Percentiles rank a stretch among this genome's conserved stretches.
Conservation (phyloP, 352 stramenopile species). For the Globisporangium acanthophoron region DNA sequence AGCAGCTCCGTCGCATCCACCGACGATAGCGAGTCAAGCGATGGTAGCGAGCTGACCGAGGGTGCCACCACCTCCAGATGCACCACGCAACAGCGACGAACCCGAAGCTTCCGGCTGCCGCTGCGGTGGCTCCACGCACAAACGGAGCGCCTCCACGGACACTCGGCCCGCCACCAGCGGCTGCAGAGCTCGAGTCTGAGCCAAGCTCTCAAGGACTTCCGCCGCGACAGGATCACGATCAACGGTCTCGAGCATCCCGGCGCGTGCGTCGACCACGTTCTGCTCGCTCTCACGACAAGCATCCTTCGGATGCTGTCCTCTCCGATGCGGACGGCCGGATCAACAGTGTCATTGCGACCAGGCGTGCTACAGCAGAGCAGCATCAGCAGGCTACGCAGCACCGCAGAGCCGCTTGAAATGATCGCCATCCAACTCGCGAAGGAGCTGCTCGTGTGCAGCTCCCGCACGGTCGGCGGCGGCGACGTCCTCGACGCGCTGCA, state of each 20-base stretch:
- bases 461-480: constrained; percentile 52
- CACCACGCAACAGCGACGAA: neutral
- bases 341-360: too few species aligned
- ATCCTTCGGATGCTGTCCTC: constrained; percentile 1
- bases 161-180: constrained; percentile 28
- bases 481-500: constrained; percentile 68
- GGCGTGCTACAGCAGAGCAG: too few species aligned
- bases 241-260: constrained; percentile 36
- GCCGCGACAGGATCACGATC: constrained; percentile 50
- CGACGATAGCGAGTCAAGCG: too few species aligned
- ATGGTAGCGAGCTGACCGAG: too few species aligned
- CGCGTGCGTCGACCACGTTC: constrained; percentile 26
- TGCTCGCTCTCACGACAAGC: constrained; percentile 19
- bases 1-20: neutral
- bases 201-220: constrained; percentile 65
- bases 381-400: too few species aligned
- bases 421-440: constrained; percentile 48
- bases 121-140: constrained; percentile 50
- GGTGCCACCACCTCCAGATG: too few species aligned
- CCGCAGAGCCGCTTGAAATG: constrained; percentile 22
- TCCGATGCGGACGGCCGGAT: neutral
- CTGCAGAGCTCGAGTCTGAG: constrained; percentile 43
- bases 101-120: constrained; percentile 24
- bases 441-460: constrained; percentile 54
- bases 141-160: constrained; percentile 29